phyloP scores from a whole-genome alignment of 2,329 filamentous ascomycete genomes.

The Penicillium sp. region DNA sequence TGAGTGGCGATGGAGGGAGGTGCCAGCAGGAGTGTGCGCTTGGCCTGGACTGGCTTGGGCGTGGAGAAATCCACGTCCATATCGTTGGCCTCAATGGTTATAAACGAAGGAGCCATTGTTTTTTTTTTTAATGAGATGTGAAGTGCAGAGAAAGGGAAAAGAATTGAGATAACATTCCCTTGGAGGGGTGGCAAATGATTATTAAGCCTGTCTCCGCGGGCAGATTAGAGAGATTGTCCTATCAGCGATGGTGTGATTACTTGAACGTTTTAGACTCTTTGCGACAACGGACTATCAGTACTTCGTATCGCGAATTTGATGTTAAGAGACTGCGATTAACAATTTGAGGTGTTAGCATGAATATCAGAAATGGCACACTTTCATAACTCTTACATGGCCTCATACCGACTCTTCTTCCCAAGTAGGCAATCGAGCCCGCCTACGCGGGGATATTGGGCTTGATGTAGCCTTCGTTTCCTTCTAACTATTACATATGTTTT shows the following conservation, averaged over 20 bases:
- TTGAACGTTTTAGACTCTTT: not conserved
- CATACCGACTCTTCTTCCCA: not conserved
- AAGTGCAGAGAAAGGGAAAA: not conserved
- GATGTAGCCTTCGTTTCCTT: not conserved
- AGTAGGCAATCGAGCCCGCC: not conserved
- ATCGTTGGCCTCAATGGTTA: slow-evolving; percentile 55
- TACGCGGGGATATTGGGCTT: not conserved
- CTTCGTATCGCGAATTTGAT: not conserved
- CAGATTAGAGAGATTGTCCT: not conserved
- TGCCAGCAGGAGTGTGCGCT: slow-evolving; percentile 76
- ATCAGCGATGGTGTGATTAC: slow-evolving; percentile 2
- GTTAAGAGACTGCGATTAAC: not conserved
- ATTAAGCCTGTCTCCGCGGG: not conserved
- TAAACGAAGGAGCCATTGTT: slow-evolving; percentile 34
- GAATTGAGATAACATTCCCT: slow-evolving; percentile 3
- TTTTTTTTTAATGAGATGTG: not conserved
- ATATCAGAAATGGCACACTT: not conserved
- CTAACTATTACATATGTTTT: not conserved
- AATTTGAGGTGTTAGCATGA: not conserved
- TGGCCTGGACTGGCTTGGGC: slow-evolving; percentile 27
- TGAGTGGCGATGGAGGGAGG: slow-evolving; percentile 86
- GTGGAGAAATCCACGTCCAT: slow-evolving; percentile 50
- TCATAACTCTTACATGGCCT: not conserved
- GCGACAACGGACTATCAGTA: not conserved
- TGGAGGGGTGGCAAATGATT: slow-evolving; percentile 22